These are phyloP conservation scores for Huntiella decipiens DNA, from an alignment of 2,329 filamentous ascomycete species.

Conservation along the genomic window DNA sequence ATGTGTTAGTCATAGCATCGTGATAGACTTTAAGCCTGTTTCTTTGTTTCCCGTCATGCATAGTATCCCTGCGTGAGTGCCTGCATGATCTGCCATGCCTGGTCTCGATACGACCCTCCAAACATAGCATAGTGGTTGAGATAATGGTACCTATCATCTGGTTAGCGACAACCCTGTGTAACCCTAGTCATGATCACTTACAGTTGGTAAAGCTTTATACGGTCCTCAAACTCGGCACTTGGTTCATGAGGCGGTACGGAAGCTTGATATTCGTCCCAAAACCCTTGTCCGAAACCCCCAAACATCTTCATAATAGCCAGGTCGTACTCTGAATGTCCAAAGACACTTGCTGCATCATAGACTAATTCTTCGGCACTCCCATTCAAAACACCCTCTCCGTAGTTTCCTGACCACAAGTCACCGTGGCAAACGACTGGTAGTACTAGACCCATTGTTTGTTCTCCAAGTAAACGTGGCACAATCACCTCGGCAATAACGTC, in stretches of 20 bases:
- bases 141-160: slow-evolving; percentile 56
- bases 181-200: slow-evolving; percentile 23
- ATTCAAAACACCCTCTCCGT: slow-evolving; percentile 43
- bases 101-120: slow-evolving; percentile 55
- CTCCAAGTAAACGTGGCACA: slow-evolving; percentile 57
- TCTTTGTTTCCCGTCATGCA: too few relatives aligned
- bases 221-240: slow-evolving; percentile 64
- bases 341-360: slow-evolving; percentile 65
- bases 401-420: slow-evolving; percentile 86
- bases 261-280: slow-evolving; percentile 60
- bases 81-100: slow-evolving; percentile 65
- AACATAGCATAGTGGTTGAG: slow-evolving; percentile 79
- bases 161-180: too few relatives aligned
- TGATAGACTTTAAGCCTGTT: too few relatives aligned
- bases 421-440: slow-evolving; percentile 73
- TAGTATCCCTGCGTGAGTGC: slow-evolving; percentile 31
- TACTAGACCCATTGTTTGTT: slow-evolving; percentile 43
- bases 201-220: slow-evolving; percentile 65
- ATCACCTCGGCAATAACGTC: slow-evolving; percentile 44
- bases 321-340: slow-evolving; percentile 78
- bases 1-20: too few relatives aligned
- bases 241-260: slow-evolving; percentile 67
- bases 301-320: slow-evolving; percentile 95
- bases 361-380: slow-evolving; percentile 48
- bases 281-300: slow-evolving; percentile 57